Evolutionary conservation across 495 filamentous ascomycete genomes (phyloP), one percentile per base, ranked within the genome.

Genomic region (Penicillium odoratum): DNA sequence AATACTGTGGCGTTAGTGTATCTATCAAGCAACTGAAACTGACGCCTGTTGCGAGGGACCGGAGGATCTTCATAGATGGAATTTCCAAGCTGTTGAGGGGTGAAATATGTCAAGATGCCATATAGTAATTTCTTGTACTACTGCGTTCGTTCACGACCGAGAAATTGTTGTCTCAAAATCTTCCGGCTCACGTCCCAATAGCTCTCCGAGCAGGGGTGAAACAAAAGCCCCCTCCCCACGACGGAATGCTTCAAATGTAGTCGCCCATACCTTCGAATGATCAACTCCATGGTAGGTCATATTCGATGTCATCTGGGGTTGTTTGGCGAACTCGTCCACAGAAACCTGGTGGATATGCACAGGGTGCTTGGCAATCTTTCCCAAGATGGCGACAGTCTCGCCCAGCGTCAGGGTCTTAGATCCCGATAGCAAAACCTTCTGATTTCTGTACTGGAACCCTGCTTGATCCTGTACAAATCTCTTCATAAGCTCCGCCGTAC

Each of bases 231-330:
- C 67, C 58, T 78, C 74, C 0, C 76, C 77, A 11, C 55, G 63
- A 29, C 66, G 54, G 44, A 80, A 68, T 3, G 73, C 77, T 45
- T 75, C 68, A 59, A 69, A 79, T 0, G 69, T 64, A 6, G 71
- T 77, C 11, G 67, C 48, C 64, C 65, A 73, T 8, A 51, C 45
- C 26, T 54, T 61, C 11, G 51, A 55, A 15, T 59, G 47, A 44
- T 67, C 59, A 1, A 55, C 61, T 16, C 63, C 61, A 26, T 56
- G 62, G 62, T 69, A 67, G 13, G 48, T 62, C 38, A 55, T 36
- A 10, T 58, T 59, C 21, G 69, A 64, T 42, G 57, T 48, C 29
- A 73, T 64, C 58, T 69, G 54, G 38, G 70, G 61, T 48, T 68
- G 62, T 29, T 50, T 25, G 0, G 63, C 72, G 55, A 73, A 78